Evolutionary conservation across 805 yeast species (phyloP), one percentile per base, ranked within the genome.

Genomic region (Candida rishiriensis): DNA sequence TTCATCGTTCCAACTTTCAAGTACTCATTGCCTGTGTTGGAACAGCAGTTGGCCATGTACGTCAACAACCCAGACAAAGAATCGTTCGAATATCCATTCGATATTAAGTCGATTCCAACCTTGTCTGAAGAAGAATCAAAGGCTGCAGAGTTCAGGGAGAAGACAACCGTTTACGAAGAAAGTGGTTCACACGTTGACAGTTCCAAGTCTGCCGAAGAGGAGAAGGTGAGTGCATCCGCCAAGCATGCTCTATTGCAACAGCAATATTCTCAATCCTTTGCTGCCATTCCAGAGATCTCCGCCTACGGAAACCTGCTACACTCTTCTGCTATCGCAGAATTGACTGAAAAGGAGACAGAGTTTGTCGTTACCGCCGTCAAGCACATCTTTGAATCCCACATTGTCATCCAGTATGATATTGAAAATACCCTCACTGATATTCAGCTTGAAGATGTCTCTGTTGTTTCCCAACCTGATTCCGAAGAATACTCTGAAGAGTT

Each of bases 281-380:
- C 81, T 5, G 71, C 78, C 18, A 78, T 89, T 48, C 83, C 88
- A 18, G 93, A 88, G 60, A 74, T 90, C 56, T 73, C 79, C 15
- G 70, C 69, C 3, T 88, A 82, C 59, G 98, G 98, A 50, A 64
- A 75, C 32, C 72, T 89, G 49, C 71, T 89, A 49, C 88, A 85
- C 66, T 78, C 90, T 9, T 81, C 95, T 2, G 60, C 68, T 32
- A 64, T 72, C 31, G 71, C 79, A 44, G 79, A 83, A 52, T 78
- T 91, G 57, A 90, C 98, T 17, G 99, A 93, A 64, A 74, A 78
- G 47, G 98, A 90, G 64, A 88, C 95, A 49, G 99, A 93, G 68
- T 88, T 89, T 64, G 90, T 88, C 36, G 95, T 93, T 47, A 76
- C 75, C 41, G 90, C 85, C 31, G 72, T 87, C 44, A 90, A 88